phyloP scores from a whole-genome alignment of 306 rosid genomes.

The Pyrus pyrifolia region DNA sequence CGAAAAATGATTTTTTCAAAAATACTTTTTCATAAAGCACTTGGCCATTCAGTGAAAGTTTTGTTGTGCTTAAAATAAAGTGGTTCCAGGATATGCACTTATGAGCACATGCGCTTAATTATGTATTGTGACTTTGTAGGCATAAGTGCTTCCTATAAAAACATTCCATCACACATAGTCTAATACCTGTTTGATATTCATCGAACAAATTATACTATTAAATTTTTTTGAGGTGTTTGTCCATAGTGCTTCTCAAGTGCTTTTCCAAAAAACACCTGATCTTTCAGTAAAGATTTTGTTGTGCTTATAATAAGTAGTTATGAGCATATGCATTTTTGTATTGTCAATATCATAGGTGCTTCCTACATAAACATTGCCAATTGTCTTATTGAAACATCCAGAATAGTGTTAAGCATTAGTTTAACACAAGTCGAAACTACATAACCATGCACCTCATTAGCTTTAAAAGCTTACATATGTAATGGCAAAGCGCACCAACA shows the following conservation, averaged over 20 bases:
- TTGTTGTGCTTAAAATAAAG: not conserved
- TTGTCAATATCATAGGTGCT: too few relatives aligned
- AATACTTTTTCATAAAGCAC: not conserved
- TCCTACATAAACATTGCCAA: too few relatives aligned
- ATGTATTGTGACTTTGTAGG: not conserved
- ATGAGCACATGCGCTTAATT: too few relatives aligned
- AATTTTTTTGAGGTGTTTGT: not conserved
- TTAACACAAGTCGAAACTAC: not conserved
- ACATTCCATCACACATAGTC: not conserved
- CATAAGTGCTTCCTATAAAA: not conserved
- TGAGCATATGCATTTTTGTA: not conserved
- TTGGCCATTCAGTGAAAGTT: not conserved
- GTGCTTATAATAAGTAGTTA: not conserved
- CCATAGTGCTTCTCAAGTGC: not conserved
- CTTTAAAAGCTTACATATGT: not conserved
- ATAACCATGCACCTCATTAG: not conserved
- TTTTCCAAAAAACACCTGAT: not conserved
- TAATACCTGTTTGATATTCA: not conserved
- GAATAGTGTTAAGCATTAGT: too few relatives aligned
- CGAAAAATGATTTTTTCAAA: too few relatives aligned
- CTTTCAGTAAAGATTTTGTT: too few relatives aligned
- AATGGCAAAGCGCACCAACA: not conserved
- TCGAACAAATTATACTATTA: not conserved
- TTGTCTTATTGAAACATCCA: too few relatives aligned
- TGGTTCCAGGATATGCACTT: not conserved